Evolutionary conservation across 495 filamentous ascomycete species (phyloP), one percentile per base, ranked within the genome.

Genomic region (Aspergillus biplanus): DNA sequence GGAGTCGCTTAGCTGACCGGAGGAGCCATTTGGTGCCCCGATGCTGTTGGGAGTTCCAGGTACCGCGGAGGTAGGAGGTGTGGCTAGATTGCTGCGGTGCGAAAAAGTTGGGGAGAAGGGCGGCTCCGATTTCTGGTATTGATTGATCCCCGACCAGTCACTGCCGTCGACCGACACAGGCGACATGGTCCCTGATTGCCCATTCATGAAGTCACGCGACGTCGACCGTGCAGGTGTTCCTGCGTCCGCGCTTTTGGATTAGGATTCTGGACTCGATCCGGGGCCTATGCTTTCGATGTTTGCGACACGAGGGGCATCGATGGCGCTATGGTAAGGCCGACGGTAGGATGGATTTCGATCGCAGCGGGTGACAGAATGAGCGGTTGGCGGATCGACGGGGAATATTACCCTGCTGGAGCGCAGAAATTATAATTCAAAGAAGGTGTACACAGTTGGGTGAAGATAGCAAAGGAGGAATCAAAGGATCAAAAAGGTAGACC

Each of bases 61-160:
- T 34, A 84, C 81, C 64, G 84, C 87, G 39, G 90, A 92, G 61
- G 86, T 86, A 33, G 89, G 88, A 63, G 89, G 89, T 61, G 89
- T 91, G 65, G 81, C 85, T 55, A 91, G 83, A 59, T 88, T 85
- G 59, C 87, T 85, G 65, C 86, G 85, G 67, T 77, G 84, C 52
- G 78, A 74, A 58, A 77, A 73, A 27, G 76, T 79, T 33, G 87
- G 82, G 52, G 84, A 83, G 59, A 84, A 84, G 33, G 83, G 78
- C 50, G 80, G 70, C 37, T 82, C 83, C 70, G 87, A 80, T 64
- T 81, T 81, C 52, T 89, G 84, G 71, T 96, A 94, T 68, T 86
- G 85, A 53, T 87, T 86, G 63, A 90, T 84, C 54, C 87, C 89
- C 27, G 92, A 93, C 92, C 92, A 97, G 76, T 97, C 92, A 78